Percentiles rank a stretch among this genome's conserved stretches.
These are phyloP conservation scores for Aegilops longissima DNA, from an alignment of 176 grass and related monocot species.

Conservation along the genomic window DNA sequence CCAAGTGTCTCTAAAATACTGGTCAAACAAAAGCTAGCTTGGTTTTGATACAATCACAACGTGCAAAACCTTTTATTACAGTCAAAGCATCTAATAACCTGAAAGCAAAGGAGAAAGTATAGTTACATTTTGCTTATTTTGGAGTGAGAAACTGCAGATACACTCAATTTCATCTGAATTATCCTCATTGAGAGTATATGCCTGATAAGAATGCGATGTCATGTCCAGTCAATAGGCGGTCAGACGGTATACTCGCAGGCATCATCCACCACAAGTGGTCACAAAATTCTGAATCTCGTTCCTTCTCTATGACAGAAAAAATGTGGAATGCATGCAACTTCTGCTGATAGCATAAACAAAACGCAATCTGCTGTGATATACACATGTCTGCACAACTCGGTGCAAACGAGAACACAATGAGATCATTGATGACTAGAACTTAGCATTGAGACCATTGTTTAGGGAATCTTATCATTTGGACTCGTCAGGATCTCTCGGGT, in stretches of 20 bases:
- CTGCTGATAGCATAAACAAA: neutral
- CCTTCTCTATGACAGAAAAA: neutral
- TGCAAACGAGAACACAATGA: constrained; percentile 1
- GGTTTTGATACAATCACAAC: neutral
- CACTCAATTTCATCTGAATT: neutral
- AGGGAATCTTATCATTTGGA: neutral
- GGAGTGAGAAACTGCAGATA: too few species aligned
- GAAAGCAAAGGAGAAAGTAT: neutral
- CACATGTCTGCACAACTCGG: constrained; percentile 8
- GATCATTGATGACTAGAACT: neutral
- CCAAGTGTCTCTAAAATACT: neutral
- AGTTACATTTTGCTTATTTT: too few species aligned
- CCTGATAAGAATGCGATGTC: neutral
- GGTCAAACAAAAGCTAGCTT: constrained; percentile 22
- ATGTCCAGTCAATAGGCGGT: neutral
- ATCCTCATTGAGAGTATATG: neutral
- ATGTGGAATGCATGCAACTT: neutral
- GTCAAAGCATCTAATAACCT: neutral
- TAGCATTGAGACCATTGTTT: neutral
- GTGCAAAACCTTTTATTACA: neutral
- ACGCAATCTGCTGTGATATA: neutral
- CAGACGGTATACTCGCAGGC: neutral
- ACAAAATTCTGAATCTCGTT: neutral
- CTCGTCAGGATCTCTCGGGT: neutral
- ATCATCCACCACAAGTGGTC: neutral